Base-by-base conservation (phyloP, 768 basidiomycete species). In the Rhizopogon sp. region DNA sequence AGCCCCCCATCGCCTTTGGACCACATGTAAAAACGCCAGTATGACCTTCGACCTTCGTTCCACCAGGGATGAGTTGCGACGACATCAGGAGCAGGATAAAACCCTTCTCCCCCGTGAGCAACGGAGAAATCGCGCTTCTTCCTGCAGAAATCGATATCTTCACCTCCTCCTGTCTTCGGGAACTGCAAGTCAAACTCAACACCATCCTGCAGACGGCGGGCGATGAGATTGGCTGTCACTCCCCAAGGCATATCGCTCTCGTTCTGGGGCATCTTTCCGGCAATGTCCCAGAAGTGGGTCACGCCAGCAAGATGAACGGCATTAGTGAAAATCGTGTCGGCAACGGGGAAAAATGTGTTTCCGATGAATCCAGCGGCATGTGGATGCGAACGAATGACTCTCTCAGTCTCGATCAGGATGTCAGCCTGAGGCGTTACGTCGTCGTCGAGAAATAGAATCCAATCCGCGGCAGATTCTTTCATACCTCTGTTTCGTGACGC, bases 151-250 rank as follows among this genome's bases (percentile, higher is more conserved):
- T 84, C 79, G 11, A 84, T 82, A 39, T 85, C 82, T 56, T 86
- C 83, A 0, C 83, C 84, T 3, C 84, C 82, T 1, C 83, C 81
- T 3, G 82, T 85, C 67, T 82, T 84, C 3, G 83, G 84, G 58
- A 81, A 84, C 5, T 61, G 63, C 16, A 72, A 62, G 58, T 77
- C 72, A 60, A 72, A 85, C 42, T 61, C 59, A n/a, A 83, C 71
- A 0, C 69, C 73, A 43, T 83, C 81, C 2, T 69, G 59, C 35
- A 70, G 62, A 22, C 79, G 76, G 3, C 79, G 76, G 5, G 72
- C 72, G 22, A 83, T 76, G 16, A 84, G 72, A 59, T 83, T 84
- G 0, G 82, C 82, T 0, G 84, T 83, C 3, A 83, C 80, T 1
- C 84, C 83, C 83, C 84, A 85, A 0, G 83, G 82, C 39, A 84